Percentiles rank a stretch among this genome's conserved stretches.
These are phyloP conservation scores for Colletotrichum cordylinicola DNA, from an alignment of 2,329 filamentous ascomycete genomes.

Conservation along the genomic window DNA sequence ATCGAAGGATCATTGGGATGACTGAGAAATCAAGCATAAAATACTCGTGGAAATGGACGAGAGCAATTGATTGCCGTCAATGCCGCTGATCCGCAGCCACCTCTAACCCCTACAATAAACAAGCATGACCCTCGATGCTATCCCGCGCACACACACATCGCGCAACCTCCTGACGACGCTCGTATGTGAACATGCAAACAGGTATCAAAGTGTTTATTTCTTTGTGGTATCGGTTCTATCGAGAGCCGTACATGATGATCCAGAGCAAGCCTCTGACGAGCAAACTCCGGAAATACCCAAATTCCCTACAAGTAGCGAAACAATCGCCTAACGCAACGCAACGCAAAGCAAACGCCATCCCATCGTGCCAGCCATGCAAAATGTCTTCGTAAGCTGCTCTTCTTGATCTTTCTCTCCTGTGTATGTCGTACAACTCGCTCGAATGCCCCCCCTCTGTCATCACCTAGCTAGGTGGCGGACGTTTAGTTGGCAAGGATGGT, in stretches of 20 bases:
- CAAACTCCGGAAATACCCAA: conserved; percentile 16
- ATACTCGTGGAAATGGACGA: rapidly evolving
- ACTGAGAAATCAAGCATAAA: background rate
- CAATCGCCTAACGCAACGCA: conserved; percentile 11
- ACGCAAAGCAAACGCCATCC: conserved; percentile 21
- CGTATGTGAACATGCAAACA: background rate
- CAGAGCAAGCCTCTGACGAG: conserved; percentile 11
- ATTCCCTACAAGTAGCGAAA: conserved; percentile 4
- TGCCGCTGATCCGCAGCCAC: background rate
- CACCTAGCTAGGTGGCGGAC: background rate
- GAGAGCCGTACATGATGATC: background rate
- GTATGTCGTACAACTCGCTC: background rate
- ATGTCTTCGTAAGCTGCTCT: conserved; percentile 9
- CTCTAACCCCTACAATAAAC: background rate
- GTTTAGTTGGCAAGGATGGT: conserved; percentile 83
- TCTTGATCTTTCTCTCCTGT: background rate
- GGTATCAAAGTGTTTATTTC: conserved; percentile 11
- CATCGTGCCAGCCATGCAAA: conserved; percentile 22
- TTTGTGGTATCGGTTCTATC: background rate
- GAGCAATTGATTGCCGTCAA: background rate
- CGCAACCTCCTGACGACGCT: background rate
- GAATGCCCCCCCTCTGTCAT: background rate
- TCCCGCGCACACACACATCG: background rate
- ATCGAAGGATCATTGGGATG: rapidly evolving
- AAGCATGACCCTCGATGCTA: background rate